These are phyloP conservation scores for Pistacia integerrima DNA, from an alignment of 345 rosid species.

Conservation along the genomic window DNA sequence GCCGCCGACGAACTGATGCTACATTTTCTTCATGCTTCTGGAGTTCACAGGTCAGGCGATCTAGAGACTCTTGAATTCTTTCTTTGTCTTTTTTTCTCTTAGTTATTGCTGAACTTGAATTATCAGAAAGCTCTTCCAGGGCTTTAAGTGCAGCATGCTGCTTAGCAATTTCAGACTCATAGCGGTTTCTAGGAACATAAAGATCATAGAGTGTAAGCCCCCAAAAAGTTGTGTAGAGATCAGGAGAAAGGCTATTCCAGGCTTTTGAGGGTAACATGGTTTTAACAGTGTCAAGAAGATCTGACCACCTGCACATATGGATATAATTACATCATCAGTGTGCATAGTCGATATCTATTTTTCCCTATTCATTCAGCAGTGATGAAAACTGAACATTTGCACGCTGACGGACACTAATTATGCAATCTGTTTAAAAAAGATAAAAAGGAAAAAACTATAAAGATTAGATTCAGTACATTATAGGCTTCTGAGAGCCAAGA, in stretches of 20 bases:
- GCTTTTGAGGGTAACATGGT: constrained; percentile 93
- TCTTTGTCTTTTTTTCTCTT: constrained; percentile 99
- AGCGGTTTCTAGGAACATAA: constrained; percentile 91
- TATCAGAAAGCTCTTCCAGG: constrained; percentile 91
- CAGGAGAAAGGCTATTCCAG: constrained; percentile 99
- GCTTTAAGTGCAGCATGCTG: constrained; percentile 95
- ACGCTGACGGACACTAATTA: constrained; percentile 16
- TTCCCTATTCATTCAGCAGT: not conserved
- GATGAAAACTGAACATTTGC: not conserved
- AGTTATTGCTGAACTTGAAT: constrained; percentile 90
- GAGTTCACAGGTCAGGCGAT: constrained; percentile 83
- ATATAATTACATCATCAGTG: not conserved
- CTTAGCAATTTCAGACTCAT: constrained; percentile 92
- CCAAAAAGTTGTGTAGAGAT: constrained; percentile 96
- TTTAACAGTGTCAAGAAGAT: constrained; percentile 84
- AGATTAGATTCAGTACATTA: constrained; percentile 44
- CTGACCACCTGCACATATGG: constrained; percentile 81
- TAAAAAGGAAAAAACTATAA: constrained; percentile 6
- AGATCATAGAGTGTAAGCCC: constrained; percentile 98
- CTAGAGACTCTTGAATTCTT: constrained; percentile 97
- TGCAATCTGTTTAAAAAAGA: constrained; percentile 20
- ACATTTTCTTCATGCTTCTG: constrained; percentile 92
- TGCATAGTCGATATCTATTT: not conserved
- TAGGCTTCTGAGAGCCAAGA: constrained; percentile 60
- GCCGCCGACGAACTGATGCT: constrained; percentile 86